Base-by-base conservation (phyloP, 108 stramenopile genomes). In the Seminavis robusta region DNA sequence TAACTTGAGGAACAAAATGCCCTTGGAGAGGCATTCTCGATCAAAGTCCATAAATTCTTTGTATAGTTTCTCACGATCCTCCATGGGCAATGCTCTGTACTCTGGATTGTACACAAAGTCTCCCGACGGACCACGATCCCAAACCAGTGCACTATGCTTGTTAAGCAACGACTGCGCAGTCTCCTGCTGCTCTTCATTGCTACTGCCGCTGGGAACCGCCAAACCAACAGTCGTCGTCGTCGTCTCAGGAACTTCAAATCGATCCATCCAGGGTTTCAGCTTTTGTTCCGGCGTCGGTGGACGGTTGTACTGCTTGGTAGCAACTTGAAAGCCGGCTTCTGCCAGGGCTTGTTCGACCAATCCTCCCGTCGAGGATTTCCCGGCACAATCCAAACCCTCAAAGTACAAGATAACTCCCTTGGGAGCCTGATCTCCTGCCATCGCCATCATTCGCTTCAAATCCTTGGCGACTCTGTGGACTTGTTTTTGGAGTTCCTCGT, bases 341-440 rank as follows among this genome's bases (percentile, higher is more conserved):
- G 79, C 73, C 30, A 88, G 45, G 20, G 83, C 78, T 8, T 61
- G 33, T 33, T 52, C 66, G 16, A 84, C 74, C 37, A 88, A 53
- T 3, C 76, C 74, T 24, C 86, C 86, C 1, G 87, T 88, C 7
- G 72, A 74, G 17, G 69, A 72, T 55, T 88, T 88, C 6, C 83
- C 87, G 26, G 76, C 41, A 47, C 87, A 88, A 71, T 88, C 87
- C 19, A 88, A 52, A 6, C 87, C 87, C 59, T 88, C 87, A 47
- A 88, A 68, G 53, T 88, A 88, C 16, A 88, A 59, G 40, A 88
- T 88, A 33, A 88, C 81, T 37, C 81, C 76, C 24, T 74, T 71
- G 1, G 87, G 87, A 9, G 81, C 86, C 17, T 32, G 61, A n/a
- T n/a, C n/a, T n/a, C n/a, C n/a, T 26, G 61, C 76, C 5, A 52